Conservation (phyloP, 331 rosid genomes). For the Acacia pycnantha region DNA sequence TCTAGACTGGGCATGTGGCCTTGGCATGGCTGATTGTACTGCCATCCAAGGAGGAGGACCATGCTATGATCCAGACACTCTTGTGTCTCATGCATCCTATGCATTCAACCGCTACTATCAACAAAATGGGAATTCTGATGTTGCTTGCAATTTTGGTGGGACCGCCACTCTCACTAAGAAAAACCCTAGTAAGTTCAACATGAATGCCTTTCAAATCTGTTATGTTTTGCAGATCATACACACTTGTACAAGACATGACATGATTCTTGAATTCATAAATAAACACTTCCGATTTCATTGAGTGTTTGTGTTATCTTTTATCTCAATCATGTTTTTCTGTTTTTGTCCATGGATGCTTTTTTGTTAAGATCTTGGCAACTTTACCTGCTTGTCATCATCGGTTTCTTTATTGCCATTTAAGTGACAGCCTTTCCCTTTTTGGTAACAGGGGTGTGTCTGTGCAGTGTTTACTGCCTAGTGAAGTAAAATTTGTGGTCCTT, state of each 20-base stretch:
- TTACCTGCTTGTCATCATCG: background rate
- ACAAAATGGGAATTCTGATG: constrained; percentile 84
- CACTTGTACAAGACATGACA: background rate
- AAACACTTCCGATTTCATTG: background rate
- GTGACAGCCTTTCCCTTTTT: constrained; percentile 8
- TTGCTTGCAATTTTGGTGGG: constrained; percentile 97
- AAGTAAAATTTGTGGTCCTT: constrained; percentile 3
- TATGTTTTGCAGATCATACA: background rate
- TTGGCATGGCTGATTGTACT: constrained; percentile 70
- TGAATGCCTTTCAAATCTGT: background rate
- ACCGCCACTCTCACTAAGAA: constrained; percentile 60
- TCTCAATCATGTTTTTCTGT: background rate
- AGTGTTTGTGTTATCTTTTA: background rate
- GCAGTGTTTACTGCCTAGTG: background rate
- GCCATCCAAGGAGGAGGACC: constrained; percentile 61
- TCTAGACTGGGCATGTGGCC: constrained; percentile 95
- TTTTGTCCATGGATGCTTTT: background rate
- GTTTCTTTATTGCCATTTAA: background rate
- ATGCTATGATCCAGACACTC: constrained; percentile 75
- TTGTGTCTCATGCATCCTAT: constrained; percentile 89
- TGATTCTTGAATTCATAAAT: background rate
- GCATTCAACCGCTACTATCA: constrained; percentile 85
- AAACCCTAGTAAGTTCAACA: constrained; percentile 60
- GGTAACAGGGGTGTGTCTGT: constrained; percentile 1
- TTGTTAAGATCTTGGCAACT: background rate